Base-by-base conservation (phyloP, 176 grass and related monocot species). In the Phyllostachys edulis region DNA sequence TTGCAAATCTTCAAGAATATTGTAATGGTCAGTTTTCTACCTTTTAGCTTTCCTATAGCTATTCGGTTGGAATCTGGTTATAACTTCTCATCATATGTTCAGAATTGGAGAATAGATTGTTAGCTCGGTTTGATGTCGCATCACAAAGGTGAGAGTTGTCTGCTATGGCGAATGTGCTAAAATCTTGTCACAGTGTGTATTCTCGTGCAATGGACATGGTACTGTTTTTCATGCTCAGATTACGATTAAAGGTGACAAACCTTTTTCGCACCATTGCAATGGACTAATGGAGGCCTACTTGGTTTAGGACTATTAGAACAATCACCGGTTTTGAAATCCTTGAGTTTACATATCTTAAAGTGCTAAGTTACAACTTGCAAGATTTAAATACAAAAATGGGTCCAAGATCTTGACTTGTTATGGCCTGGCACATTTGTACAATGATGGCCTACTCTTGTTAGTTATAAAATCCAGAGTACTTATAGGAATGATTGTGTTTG, bases 1-100 rank as follows among this genome's bases (percentile, higher is more conserved):
- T 95, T 85, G 91, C 96, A 77, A 99, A 99, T 94, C 96, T 99
- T 67, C 96, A 96, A 94, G 96, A 99, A 5, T 99, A 99, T 67
- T 99, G 96, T 83, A 99, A 99, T 61, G 96, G 96, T 99, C 41
- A 47, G 89, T 90, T 89, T 79, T 20, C 73, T 82, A 73, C 24
- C 71, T 66, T 55, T 72, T 36, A 75, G 51, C 38, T 73, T 75
- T 36, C n/a, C 16, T 76, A 6, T 80, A 16, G 37, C 42, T 78
- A 16, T 85, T 73, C 4, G 47, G 32, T 80, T 80, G 47, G 54
- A 69, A 75, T 57, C 37, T n/a, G 51, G 26, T 77, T 69, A 37
- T 63, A 17, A 82, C 27, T 71, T 79, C 57, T 76, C 73, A 41
- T 83, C 72, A 52, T 52, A 77, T 88, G 42, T 92, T 78, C 82